phyloP scores from a whole-genome alignment of 169 alveolate species.

The Sarcocystis neurona region DNA sequence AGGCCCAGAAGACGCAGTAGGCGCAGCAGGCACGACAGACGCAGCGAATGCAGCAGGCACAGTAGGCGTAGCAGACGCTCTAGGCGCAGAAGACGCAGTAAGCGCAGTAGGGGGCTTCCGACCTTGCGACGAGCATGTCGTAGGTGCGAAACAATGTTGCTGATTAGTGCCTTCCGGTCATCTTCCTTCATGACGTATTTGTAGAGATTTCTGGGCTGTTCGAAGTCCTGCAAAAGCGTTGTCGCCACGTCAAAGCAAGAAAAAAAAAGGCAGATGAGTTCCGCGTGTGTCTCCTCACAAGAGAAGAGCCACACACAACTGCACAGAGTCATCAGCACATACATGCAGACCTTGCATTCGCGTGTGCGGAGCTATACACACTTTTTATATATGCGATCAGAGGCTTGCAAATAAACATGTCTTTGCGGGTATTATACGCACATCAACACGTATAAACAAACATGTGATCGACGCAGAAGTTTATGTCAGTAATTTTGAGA shows the following conservation, averaged over 20 bases:
- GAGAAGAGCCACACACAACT: neutral
- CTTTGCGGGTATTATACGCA: too few species aligned
- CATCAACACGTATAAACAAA: too few species aligned
- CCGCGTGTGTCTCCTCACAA: neutral
- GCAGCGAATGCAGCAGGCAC: neutral
- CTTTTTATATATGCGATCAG: neutral
- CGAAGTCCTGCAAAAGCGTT: neutral
- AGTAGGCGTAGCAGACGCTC: neutral
- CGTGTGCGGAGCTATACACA: neutral
- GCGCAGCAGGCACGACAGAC: neutral
- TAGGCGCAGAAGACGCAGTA: neutral
- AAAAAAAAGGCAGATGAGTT: neutral
- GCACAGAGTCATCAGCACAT: neutral
- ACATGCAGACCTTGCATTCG: neutral
- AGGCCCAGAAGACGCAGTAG: neutral
- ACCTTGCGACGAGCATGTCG: slow-evolving; percentile 26
- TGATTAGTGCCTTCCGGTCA: slow-evolving; percentile 29
- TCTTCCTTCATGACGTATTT: slow-evolving; percentile 5
- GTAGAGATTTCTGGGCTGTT: slow-evolving; percentile 7
- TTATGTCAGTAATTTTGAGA: too few species aligned
- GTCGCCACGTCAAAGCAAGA: neutral
- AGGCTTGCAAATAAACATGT: neutral
- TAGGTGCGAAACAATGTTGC: slow-evolving; percentile 33
- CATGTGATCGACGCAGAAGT: too few species aligned
- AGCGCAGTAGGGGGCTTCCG: neutral